phyloP scores from a whole-genome alignment of 2,329 filamentous ascomycete species.

The Lecanicillium sp. region DNA sequence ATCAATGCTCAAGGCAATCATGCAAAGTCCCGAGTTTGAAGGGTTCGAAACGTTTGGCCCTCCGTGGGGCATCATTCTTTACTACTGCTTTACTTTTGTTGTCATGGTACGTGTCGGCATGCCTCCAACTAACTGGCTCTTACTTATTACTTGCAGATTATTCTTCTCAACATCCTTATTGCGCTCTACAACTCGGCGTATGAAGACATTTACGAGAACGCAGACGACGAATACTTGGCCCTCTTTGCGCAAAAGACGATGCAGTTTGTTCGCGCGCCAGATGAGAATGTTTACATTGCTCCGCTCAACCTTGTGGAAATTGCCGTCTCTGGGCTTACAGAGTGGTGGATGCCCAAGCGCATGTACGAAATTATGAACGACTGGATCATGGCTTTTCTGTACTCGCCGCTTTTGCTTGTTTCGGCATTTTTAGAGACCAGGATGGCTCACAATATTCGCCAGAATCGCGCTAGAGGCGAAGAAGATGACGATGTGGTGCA shows the following conservation, averaged over 20 bases:
- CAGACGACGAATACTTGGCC: slow-evolving; percentile 91
- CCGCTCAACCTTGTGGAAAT: slow-evolving; percentile 94
- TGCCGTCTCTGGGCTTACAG: slow-evolving; percentile 68
- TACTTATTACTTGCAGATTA: slow-evolving; percentile 33
- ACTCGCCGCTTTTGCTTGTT: slow-evolving; percentile 74
- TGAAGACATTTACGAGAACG: slow-evolving; percentile 88
- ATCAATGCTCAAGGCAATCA: slow-evolving; percentile 81
- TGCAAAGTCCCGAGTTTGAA: slow-evolving; percentile 84
- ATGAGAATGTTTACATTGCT: slow-evolving; percentile 97
- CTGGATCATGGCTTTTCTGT: slow-evolving; percentile 77
- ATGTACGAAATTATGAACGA: slow-evolving; percentile 81
- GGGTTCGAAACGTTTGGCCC: slow-evolving; percentile 87
- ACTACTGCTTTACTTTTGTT: slow-evolving; percentile 96
- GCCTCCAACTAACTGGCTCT: background rate
- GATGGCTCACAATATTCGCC: slow-evolving; percentile 58
- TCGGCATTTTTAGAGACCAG: slow-evolving; percentile 68
- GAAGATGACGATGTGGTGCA: slow-evolving; percentile 83
- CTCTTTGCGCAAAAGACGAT: slow-evolving; percentile 92
- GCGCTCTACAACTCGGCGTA: slow-evolving; percentile 96
- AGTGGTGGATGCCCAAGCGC: slow-evolving; percentile 86
- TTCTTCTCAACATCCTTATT: slow-evolving; percentile 93
- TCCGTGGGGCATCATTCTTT: slow-evolving; percentile 89
- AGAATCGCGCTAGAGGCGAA: slow-evolving; percentile 73
- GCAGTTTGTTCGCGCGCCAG: slow-evolving; percentile 92
- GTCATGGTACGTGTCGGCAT: slow-evolving; percentile 65